Conservation (phyloP, 1,139 yeast species). For the Suhomyces kunorum region DNA sequence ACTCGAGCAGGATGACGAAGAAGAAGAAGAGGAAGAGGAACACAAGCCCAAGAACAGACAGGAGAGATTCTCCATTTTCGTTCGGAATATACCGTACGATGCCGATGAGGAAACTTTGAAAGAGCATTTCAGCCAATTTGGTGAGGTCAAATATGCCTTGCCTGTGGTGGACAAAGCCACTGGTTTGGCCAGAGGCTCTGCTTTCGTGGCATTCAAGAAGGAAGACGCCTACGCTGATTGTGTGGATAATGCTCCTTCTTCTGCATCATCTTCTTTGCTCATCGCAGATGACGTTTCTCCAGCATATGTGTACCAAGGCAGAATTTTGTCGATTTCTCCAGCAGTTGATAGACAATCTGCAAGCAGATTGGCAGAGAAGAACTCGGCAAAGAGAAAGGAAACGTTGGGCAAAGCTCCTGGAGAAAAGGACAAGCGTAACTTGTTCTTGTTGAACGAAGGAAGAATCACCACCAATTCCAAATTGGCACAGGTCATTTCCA, state of each 20-base stretch:
- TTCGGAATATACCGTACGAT: slow-evolving; percentile 92
- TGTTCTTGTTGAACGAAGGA: slow-evolving; percentile 90
- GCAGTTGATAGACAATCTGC: slow-evolving; percentile 93
- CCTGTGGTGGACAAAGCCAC: slow-evolving; percentile 88
- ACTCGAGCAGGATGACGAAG: slow-evolving; percentile 17
- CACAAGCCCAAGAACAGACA: slow-evolving; percentile 55
- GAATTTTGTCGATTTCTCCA: slow-evolving; percentile 78
- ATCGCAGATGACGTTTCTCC: slow-evolving; percentile 92
- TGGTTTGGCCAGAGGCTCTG: slow-evolving; percentile 90
- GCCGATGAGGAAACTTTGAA: slow-evolving; percentile 77
- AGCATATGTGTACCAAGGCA: slow-evolving; percentile 87
- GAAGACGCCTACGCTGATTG: slow-evolving; percentile 68
- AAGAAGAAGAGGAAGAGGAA: slow-evolving; percentile 30
- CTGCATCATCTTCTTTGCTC: slow-evolving; percentile 74
- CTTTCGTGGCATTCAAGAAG: slow-evolving; percentile 81
- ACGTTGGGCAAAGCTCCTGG: slow-evolving; percentile 77
- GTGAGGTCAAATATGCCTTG: slow-evolving; percentile 86
- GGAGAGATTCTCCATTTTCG: slow-evolving; percentile 73
- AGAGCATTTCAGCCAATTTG: slow-evolving; percentile 81
- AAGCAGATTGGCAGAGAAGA: slow-evolving; percentile 66
- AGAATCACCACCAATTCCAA: slow-evolving; percentile 80
- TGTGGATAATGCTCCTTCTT: slow-evolving; percentile 73
- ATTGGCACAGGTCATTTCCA: slow-evolving; percentile 66
- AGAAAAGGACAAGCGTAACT: slow-evolving; percentile 79
- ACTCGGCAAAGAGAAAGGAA: slow-evolving; percentile 72